These are phyloP conservation scores for Dactylellina haptotyla DNA, from an alignment of 2,329 filamentous ascomycete genomes.

Conservation along the genomic window DNA sequence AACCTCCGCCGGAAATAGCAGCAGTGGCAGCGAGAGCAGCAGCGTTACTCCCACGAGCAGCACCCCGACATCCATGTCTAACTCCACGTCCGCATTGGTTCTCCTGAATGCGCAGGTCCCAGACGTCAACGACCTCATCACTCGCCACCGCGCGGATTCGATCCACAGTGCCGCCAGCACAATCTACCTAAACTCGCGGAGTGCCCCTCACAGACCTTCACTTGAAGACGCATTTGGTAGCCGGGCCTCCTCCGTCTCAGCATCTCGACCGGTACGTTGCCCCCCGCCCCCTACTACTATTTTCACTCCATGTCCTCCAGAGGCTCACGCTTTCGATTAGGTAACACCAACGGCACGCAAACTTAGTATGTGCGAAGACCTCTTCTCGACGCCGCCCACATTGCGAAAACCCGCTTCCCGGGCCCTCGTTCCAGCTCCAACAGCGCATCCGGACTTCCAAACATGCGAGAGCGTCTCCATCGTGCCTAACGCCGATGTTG, in stretches of 20 bases:
- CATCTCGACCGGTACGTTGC: conserved; percentile 41
- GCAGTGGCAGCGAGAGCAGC: conserved; percentile 19
- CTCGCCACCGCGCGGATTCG: conserved; percentile 43
- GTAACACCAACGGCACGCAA: conserved; percentile 47
- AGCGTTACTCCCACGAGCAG: conserved; percentile 17
- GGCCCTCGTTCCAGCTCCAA: conserved; percentile 27
- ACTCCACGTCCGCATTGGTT: conserved; percentile 1
- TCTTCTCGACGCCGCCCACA: conserved; percentile 47
- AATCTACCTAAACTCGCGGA: conserved; percentile 40
- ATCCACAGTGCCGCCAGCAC: conserved; percentile 46
- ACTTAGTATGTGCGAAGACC: conserved; percentile 46
- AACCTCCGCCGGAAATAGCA: conserved; percentile 22
- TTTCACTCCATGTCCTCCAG: conserved; percentile 7
- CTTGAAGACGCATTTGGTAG: conserved; percentile 42
- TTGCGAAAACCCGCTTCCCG: conserved; percentile 35
- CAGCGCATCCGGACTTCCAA: conserved; percentile 44
- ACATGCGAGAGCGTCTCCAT: conserved; percentile 39
- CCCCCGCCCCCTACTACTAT: neutral
- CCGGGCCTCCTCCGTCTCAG: conserved; percentile 33
- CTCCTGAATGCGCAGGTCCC: conserved; percentile 23
- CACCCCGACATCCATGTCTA: too few relatives aligned
- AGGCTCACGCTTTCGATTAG: conserved; percentile 29
- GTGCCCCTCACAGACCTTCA: conserved; percentile 32
- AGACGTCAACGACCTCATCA: conserved; percentile 30
- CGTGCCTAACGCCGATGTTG: conserved; percentile 45